Conservation (phyloP, 805 yeast genomes). For the Monosporozyma aquatica region DNA sequence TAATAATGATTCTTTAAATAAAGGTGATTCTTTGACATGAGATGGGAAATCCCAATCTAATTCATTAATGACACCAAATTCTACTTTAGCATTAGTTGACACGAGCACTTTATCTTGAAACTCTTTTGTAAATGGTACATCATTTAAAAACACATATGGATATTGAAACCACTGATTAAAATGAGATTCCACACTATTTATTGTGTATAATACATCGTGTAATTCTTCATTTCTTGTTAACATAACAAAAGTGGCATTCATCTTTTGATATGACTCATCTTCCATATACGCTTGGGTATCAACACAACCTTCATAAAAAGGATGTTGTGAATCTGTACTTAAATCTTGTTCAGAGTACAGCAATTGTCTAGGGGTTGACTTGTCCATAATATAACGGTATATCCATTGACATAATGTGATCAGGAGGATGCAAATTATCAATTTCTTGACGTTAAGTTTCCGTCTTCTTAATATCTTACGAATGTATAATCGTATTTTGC, state of each 20-base stretch:
- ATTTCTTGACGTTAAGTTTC: neutral
- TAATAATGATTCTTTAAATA: constrained; percentile 1
- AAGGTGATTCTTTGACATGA: neutral
- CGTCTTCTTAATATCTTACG: neutral
- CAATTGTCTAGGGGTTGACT: neutral
- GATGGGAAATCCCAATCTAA: constrained; percentile 64
- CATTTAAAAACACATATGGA: constrained; percentile 86
- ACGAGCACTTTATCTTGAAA: constrained; percentile 47
- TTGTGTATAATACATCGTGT: constrained; percentile 61
- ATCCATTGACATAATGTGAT: neutral
- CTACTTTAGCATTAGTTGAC: constrained; percentile 51
- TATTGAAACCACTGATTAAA: constrained; percentile 91
- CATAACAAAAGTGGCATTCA: constrained; percentile 78
- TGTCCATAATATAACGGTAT: neutral
- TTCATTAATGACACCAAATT: constrained; percentile 59
- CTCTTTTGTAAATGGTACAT: constrained; percentile 61
- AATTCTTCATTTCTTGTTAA: constrained; percentile 75
- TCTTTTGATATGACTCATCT: constrained; percentile 33
- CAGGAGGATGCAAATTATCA: neutral
- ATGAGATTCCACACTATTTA: constrained; percentile 70
- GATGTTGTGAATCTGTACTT: constrained; percentile 29
- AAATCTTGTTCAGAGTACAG: constrained; percentile 14
- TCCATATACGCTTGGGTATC: constrained; percentile 33
- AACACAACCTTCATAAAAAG: constrained; percentile 50
- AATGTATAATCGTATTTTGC: neutral